Base-by-base conservation (phyloP, 352 stramenopile species). In the Globisporangium abappressorium region DNA sequence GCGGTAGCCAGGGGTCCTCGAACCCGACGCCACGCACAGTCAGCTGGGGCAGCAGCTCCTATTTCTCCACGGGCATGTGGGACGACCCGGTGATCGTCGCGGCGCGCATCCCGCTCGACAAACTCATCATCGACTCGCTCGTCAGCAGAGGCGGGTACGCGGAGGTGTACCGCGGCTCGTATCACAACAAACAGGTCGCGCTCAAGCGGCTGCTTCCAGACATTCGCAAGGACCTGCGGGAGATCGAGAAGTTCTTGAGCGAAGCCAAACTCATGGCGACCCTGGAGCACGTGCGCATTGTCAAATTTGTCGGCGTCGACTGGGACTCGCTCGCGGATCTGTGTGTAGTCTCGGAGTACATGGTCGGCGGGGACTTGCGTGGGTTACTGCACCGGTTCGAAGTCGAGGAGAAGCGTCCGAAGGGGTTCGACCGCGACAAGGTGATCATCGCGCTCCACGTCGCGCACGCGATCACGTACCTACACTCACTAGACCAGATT, bases 261-360 rank as follows among this genome's bases (percentile, higher is more conserved):
- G 80, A 91, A 62, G 73, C 83, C 14, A 84, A 84, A 61, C 70
- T 91, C 56, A 79, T 84, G 71, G 73, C 74, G 4, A 57, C 66
- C 33, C 70, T 89, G 15, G 69, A 88, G 28, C 79, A 85, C 59
- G 57, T 68, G 0, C 70, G 75, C 22, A 74, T 91, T 24, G 80
- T 89, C 12, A 47, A 71, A n/a, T 91, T 85, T 43, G 24, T 89
- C 14, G 79, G 75, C n/a, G 79, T 89, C 14, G 77, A 74, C 1
- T 91, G 82, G 82, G 78, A 87, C 47, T 75, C 75, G 28, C 69
- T 89, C 14, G 71, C 75, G 36, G 82, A 91, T 20, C 64, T 89
- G n/a, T 80, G 77, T 51, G 78, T 87, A 3, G 67, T 91, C 7
- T 85, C 77, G 5, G 81, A 91, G 62, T 89, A 75, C 70, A 87